Evolutionary conservation across 148 eudicot species (phyloP).

Genomic region (Nyssa sinensis): DNA sequence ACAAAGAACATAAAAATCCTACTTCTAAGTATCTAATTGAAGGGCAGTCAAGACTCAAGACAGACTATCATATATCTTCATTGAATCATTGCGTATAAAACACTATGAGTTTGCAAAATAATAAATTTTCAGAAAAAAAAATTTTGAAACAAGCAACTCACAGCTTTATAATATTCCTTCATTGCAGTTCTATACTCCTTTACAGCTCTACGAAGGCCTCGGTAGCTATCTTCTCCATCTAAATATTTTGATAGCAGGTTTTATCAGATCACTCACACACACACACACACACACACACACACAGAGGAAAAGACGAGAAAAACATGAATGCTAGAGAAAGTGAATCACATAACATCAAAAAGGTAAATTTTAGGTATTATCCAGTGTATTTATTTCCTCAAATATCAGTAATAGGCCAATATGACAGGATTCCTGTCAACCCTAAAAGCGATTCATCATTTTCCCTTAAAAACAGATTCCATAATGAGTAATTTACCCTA

Average conservation of each 20-base stretch:
- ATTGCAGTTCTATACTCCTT: constrained; percentile 39
- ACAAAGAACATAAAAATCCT: constrained; percentile 3
- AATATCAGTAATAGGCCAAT: too few species aligned
- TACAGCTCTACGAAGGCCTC: constrained; percentile 42
- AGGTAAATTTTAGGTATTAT: not conserved
- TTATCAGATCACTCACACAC: not conserved
- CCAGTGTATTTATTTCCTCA: not conserved
- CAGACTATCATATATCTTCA: not conserved
- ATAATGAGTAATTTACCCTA: too few species aligned
- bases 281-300: too few species aligned
- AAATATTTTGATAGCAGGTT: not conserved
- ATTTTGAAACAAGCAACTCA: constrained; percentile 22
- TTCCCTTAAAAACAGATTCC: too few species aligned
- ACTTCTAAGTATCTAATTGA: not conserved
- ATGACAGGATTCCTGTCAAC: too few species aligned
- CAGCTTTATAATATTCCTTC: constrained; percentile 46
- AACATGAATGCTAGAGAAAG: not conserved
- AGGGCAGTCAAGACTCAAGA: constrained; percentile 1
- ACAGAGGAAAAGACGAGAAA: not conserved
- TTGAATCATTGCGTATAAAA: not conserved
- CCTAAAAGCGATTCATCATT: too few species aligned
- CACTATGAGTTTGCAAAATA: constrained; percentile 9
- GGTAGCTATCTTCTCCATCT: constrained; percentile 27
- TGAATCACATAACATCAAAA: not conserved
- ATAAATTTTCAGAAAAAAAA: not conserved